Evolutionary conservation across 2,329 filamentous ascomycete species (phyloP).

Genomic region (Arachnomyces sp.): DNA sequence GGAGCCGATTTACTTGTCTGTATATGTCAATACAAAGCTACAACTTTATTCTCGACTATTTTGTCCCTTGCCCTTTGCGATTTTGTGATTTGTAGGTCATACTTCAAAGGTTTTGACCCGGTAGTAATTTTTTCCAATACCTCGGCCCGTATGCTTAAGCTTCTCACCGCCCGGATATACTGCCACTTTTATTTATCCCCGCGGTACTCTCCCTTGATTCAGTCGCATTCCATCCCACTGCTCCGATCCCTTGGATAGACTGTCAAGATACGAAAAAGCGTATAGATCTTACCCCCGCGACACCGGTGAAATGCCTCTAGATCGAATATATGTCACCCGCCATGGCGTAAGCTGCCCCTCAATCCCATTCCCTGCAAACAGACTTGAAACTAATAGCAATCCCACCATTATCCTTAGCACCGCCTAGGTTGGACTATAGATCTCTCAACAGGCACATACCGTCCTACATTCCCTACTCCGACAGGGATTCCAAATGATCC

Average conservation of each 20-base stretch:
- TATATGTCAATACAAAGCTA: slow-evolving; percentile 6
- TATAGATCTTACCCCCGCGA: too few species aligned
- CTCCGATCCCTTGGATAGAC: too few species aligned
- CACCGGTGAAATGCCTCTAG: slow-evolving; percentile 50
- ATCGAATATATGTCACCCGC: slow-evolving; percentile 65
- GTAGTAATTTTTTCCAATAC: too few species aligned
- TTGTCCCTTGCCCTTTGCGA: slow-evolving; percentile 1
- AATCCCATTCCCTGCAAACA: not conserved
- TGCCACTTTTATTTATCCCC: too few species aligned
- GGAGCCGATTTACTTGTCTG: slow-evolving; percentile 5
- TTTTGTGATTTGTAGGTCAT: not conserved
- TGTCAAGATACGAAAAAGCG: too few species aligned
- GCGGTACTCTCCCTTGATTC: not conserved
- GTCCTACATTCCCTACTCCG: slow-evolving; percentile 64
- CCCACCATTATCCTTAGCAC: slow-evolving; percentile 51
- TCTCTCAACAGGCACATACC: slow-evolving; percentile 69
- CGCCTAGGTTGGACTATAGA: slow-evolving; percentile 86
- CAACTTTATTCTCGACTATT: slow-evolving; percentile 8
- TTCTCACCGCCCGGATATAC: too few species aligned
- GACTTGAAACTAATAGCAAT: slow-evolving; percentile 9
- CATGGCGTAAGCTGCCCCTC: slow-evolving; percentile 52
- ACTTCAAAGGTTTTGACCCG: too few species aligned
- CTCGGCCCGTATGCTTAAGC: too few species aligned
- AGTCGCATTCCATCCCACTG: not conserved
- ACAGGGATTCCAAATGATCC: slow-evolving; percentile 86